phyloP scores from a whole-genome alignment of 495 filamentous ascomycete genomes.

The Parachaetomium inaequale region DNA sequence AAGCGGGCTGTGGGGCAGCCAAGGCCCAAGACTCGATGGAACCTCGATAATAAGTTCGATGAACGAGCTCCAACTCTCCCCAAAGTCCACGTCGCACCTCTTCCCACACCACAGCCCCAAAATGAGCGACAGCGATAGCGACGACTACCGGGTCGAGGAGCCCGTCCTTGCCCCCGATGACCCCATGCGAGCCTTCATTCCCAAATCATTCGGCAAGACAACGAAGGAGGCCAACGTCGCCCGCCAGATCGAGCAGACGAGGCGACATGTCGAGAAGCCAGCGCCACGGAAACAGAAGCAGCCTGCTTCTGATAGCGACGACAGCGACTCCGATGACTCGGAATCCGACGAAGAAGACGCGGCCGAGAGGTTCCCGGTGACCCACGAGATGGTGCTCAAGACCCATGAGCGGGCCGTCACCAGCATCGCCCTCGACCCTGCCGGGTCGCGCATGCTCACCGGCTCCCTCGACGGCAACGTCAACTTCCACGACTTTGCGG shows the following conservation, averaged over 20 bases:
- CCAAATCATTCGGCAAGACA: conserved; percentile 83
- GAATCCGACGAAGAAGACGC: conserved; percentile 65
- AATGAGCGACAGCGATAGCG: conserved; percentile 64
- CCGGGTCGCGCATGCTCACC: conserved; percentile 79
- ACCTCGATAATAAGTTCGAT: neutral
- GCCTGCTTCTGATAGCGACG: conserved; percentile 37
- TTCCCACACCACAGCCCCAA: neutral
- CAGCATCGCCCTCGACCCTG: conserved; percentile 74
- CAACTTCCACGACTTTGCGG: conserved; percentile 91
- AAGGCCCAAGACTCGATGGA: neutral
- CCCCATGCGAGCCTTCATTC: conserved; percentile 75
- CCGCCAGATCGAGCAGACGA: conserved; percentile 74
- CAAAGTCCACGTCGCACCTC: neutral
- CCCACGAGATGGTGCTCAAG: conserved; percentile 87
- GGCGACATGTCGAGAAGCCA: conserved; percentile 49
- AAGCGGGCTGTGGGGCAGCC: neutral
- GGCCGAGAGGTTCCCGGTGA: conserved; percentile 87
- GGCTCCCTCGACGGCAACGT: conserved; percentile 87
- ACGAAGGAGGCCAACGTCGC: conserved; percentile 66
- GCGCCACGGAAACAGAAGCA: conserved; percentile 30
- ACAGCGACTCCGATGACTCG: conserved; percentile 49
- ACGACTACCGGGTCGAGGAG: conserved; percentile 56
- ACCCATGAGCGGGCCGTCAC: conserved; percentile 90
- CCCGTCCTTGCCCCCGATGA: conserved; percentile 58
- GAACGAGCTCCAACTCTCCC: neutral